phyloP scores from a whole-genome alignment of 2,329 filamentous ascomycete genomes.

The Reticulascus tulasneorum region DNA sequence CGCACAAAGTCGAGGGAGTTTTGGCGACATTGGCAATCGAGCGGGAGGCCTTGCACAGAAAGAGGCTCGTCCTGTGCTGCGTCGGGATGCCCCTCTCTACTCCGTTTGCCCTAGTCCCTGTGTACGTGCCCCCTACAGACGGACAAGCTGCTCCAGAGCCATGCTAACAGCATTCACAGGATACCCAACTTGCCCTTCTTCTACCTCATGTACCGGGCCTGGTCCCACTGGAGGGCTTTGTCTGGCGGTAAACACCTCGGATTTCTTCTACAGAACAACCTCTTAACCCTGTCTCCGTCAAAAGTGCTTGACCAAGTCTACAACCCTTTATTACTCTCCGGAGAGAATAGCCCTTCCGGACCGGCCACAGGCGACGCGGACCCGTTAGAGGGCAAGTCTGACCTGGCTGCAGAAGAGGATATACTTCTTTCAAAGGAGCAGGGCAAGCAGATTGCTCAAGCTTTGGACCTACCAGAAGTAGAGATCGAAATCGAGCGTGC shows the following conservation, averaged over 20 bases:
- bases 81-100: conserved; percentile 77
- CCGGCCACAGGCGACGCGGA: background rate
- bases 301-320: conserved; percentile 73
- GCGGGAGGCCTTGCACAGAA: conserved; percentile 72
- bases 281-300: conserved; percentile 64
- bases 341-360: conserved; percentile 24
- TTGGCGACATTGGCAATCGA: conserved; percentile 72
- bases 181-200: conserved; percentile 96
- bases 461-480: conserved; percentile 64
- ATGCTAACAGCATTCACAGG: conserved; percentile 36
- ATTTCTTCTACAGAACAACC: conserved; percentile 71
- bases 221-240: conserved; percentile 86
- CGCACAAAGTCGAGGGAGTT: conserved; percentile 59
- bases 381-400: conserved; percentile 19
- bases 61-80: conserved; percentile 75
- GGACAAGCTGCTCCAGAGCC: background rate
- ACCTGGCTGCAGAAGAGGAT: conserved; percentile 24
- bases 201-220: conserved; percentile 86
- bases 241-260: conserved; percentile 80
- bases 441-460: conserved; percentile 55
- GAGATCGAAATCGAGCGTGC: conserved; percentile 71
- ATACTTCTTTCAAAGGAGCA: conserved; percentile 47
- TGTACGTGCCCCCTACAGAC: conserved; percentile 56
- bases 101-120: conserved; percentile 77
- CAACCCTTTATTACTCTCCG: conserved; percentile 30